A percentile compares a stretch with the other conserved stretches of the same genome.
Conservation (phyloP, 2,329 filamentous ascomycete genomes). For the Trichoderma cornu-damae region DNA sequence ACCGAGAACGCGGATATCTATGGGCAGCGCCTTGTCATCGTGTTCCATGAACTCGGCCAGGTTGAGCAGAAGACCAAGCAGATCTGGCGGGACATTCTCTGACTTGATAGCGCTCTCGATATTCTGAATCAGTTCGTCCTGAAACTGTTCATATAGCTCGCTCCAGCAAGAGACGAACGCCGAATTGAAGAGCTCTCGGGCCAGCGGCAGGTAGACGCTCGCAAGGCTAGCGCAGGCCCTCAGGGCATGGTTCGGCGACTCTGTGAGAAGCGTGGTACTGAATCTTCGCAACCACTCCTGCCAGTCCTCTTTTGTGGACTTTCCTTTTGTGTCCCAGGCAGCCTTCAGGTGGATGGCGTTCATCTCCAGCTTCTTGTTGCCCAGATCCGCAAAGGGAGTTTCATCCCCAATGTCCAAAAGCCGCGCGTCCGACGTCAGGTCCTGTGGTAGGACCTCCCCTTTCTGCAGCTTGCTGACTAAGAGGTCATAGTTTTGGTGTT, state of each 20-base stretch:
- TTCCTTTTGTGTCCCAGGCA: conserved; percentile 94
- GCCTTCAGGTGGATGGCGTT: conserved; percentile 96
- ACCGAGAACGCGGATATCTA: conserved; percentile 91
- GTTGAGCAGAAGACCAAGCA: conserved; percentile 89
- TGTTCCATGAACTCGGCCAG: conserved; percentile 99
- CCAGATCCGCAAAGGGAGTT: conserved; percentile 72
- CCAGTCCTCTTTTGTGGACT: conserved; percentile 98
- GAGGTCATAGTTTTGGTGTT: conserved; percentile 86
- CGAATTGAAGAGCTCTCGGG: conserved; percentile 94
- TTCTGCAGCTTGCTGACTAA: conserved; percentile 90
- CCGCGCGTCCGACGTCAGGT: conserved; percentile 79
- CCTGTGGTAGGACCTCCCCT: conserved; percentile 89
- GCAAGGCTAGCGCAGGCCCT: conserved; percentile 88
- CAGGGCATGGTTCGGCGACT: conserved; percentile 92
- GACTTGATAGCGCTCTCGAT: conserved; percentile 95
- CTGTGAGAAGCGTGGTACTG: conserved; percentile 88
- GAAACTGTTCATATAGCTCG: conserved; percentile 92
- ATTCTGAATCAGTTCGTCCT: conserved; percentile 91
- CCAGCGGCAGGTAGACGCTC: conserved; percentile 84
- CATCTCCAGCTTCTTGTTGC: conserved; percentile 90
- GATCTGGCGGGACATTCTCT: conserved; percentile 90
- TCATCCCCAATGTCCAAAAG: conserved; percentile 78
- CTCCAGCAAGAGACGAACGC: conserved; percentile 99
- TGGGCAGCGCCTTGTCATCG: conserved; percentile 95
- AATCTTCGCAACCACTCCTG: conserved; percentile 97